Percentiles rank a stretch among this genome's conserved stretches.
phyloP scores from a whole-genome alignment of 441 rosid species.

The Adansonia madagascariensis region DNA sequence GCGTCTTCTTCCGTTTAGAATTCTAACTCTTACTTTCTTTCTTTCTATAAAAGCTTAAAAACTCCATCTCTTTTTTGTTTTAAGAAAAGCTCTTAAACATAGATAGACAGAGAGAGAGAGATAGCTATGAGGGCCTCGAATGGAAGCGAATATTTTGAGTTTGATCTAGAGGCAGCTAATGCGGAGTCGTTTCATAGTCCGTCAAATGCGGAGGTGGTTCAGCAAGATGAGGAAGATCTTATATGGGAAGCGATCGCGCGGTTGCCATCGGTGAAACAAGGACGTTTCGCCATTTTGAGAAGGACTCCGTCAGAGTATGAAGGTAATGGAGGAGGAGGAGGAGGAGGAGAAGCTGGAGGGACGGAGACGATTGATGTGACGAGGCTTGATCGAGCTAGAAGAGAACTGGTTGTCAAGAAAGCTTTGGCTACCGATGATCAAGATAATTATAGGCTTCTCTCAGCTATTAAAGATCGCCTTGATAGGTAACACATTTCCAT shows the following conservation, averaged over 20 bases:
- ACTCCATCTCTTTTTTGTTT: neutral
- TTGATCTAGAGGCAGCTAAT: slow-evolving; percentile 49
- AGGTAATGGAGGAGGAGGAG: neutral
- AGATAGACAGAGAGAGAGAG: neutral
- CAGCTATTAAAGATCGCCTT: slow-evolving; percentile 77
- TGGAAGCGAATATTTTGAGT: slow-evolving; percentile 81
- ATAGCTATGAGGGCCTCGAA: slow-evolving; percentile 43
- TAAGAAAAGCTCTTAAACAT: neutral
- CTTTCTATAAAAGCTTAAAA: neutral
- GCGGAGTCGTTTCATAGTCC: slow-evolving; percentile 61
- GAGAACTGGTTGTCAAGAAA: slow-evolving; percentile 76
- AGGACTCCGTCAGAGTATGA: slow-evolving; percentile 41
- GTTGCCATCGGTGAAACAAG: slow-evolving; percentile 66
- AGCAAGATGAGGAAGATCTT: slow-evolving; percentile 78
- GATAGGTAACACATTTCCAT: slow-evolving; percentile 50
- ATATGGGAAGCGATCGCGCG: slow-evolving; percentile 79
- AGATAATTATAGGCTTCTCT: slow-evolving; percentile 69
- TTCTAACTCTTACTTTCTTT: neutral
- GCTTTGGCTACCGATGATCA: slow-evolving; percentile 87
- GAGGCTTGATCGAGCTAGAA: slow-evolving; percentile 55
- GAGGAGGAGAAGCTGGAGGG: slow-evolving; percentile 11
- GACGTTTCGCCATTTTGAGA: slow-evolving; percentile 48
- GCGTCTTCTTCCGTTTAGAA: neutral
- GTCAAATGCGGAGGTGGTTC: slow-evolving; percentile 66
- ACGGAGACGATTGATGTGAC: slow-evolving; percentile 71